Evolutionary conservation across 176 grass and related monocot genomes (phyloP).

Genomic region (Phoenix roebelenii): DNA sequence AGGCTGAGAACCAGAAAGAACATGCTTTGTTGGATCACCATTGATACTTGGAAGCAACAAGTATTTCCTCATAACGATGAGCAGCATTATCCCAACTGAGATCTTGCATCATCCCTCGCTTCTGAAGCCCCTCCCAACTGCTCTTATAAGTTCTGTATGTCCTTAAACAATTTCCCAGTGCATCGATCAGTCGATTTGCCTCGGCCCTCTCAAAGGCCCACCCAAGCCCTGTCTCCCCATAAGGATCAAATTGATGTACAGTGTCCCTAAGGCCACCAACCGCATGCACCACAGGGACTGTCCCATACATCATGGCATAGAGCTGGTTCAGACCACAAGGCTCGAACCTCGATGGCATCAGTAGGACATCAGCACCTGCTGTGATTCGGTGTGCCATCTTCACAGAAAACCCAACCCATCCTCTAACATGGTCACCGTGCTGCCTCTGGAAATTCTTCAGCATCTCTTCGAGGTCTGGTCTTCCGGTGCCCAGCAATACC

Average conservation of each 20-base stretch:
- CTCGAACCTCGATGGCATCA: slow-evolving; percentile 96
- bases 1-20: too few relatives aligned
- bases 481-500: slow-evolving; percentile 74
- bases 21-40: slow-evolving; percentile 35
- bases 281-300: slow-evolving; percentile 80
- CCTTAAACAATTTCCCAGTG: slow-evolving; percentile 71
- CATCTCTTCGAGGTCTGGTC: slow-evolving; percentile 83
- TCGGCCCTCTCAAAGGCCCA: slow-evolving; percentile 81
- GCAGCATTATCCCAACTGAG: slow-evolving; percentile 91
- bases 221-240: slow-evolving; percentile 52
- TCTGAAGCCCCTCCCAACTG: slow-evolving; percentile 84
- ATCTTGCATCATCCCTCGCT: slow-evolving; percentile 88
- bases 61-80: slow-evolving; percentile 65
- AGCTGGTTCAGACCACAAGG: slow-evolving; percentile 88
- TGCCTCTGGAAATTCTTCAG: slow-evolving; percentile 60
- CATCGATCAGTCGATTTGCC: slow-evolving; percentile 67
- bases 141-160: slow-evolving; percentile 59
- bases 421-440: slow-evolving; percentile 46
- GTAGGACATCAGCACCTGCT: slow-evolving; percentile 65
- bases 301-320: slow-evolving; percentile 96
- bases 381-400: slow-evolving; percentile 81
- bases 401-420: slow-evolving; percentile 93
- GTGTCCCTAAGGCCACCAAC: slow-evolving; percentile 90
- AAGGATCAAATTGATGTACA: slow-evolving; percentile 72
- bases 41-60: slow-evolving; percentile 72